Evolutionary conservation across 2,329 filamentous ascomycete genomes (phyloP).

Genomic region (Zymoseptoria tritici): DNA sequence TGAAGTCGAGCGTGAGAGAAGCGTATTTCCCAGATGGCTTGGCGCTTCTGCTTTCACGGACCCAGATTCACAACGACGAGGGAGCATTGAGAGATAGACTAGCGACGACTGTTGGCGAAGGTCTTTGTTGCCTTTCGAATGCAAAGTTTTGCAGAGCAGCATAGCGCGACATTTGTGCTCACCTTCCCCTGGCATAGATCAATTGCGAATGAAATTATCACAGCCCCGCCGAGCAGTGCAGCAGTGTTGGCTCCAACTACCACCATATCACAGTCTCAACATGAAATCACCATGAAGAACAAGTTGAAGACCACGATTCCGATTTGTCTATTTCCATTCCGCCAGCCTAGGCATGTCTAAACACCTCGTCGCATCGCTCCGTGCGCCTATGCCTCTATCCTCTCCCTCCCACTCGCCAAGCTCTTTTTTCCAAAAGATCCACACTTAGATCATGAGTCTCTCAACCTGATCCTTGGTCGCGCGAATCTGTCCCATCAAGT

Average conservation of each 20-base stretch:
- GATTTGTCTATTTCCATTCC: background rate
- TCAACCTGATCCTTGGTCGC: conserved; percentile 92
- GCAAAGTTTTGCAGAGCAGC: too few relatives aligned
- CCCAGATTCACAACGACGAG: background rate
- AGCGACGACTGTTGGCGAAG: too few relatives aligned
- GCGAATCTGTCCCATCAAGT: conserved; percentile 81
- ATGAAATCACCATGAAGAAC: background rate
- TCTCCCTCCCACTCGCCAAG: background rate
- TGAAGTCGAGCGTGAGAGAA: background rate
- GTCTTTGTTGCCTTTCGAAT: too few relatives aligned
- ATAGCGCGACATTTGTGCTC: too few relatives aligned
- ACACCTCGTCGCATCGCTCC: background rate
- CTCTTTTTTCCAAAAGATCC: background rate
- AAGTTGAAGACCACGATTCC: background rate
- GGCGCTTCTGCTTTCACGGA: background rate
- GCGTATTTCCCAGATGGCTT: background rate
- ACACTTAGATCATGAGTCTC: conserved; percentile 72
- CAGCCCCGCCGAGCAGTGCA: too few relatives aligned
- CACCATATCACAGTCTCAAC: background rate
- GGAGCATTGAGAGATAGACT: background rate
- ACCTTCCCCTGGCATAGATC: too few relatives aligned
- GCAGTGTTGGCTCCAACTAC: too few relatives aligned
- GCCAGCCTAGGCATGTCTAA: background rate
- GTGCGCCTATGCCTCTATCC: background rate
- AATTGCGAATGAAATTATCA: too few relatives aligned